Percentiles rank a stretch among this genome's conserved stretches.
phyloP scores from a whole-genome alignment of 805 yeast genomes.

The Suhomyces kilbournensis region DNA sequence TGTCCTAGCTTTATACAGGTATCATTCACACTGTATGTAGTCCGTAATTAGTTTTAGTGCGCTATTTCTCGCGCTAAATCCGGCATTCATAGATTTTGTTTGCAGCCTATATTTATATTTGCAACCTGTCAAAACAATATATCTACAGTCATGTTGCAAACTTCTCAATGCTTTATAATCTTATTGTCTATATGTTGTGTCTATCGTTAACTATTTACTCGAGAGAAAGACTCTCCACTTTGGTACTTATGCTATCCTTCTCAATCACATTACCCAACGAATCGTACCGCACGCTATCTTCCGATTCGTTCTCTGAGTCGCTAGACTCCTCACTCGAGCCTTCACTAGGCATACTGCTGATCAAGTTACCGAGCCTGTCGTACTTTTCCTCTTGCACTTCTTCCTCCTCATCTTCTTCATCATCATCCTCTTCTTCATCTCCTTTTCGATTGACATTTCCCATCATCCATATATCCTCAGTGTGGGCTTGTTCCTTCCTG shows the following conservation, averaged over 20 bases:
- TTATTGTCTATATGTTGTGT: not conserved
- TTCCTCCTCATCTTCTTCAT: conserved; percentile 10
- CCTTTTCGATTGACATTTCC: conserved; percentile 66
- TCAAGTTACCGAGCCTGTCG: conserved; percentile 23
- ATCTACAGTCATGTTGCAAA: too few species aligned
- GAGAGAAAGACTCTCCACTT: not conserved
- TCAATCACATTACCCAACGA: conserved; percentile 22
- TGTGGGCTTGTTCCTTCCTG: conserved; percentile 51
- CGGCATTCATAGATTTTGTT: too few species aligned
- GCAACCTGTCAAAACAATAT: too few species aligned
- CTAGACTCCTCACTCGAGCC: conserved; percentile 12
- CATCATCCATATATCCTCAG: conserved; percentile 69
- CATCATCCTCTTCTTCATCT: conserved; percentile 9
- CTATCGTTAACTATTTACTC: not conserved
- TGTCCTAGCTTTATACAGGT: too few species aligned
- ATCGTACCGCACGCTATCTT: conserved; percentile 15
- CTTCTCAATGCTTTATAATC: too few species aligned
- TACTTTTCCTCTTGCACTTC: conserved; percentile 11
- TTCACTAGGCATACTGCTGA: conserved; percentile 7
- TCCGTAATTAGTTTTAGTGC: too few species aligned
- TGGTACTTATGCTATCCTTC: not conserved
- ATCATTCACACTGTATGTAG: too few species aligned
- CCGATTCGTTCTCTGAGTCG: conserved; percentile 14
- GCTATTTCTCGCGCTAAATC: too few species aligned
- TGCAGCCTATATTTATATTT: too few species aligned